These are phyloP conservation scores for Exophiala sideris DNA, from an alignment of 2,329 filamentous ascomycete species.

Conservation along the genomic window DNA sequence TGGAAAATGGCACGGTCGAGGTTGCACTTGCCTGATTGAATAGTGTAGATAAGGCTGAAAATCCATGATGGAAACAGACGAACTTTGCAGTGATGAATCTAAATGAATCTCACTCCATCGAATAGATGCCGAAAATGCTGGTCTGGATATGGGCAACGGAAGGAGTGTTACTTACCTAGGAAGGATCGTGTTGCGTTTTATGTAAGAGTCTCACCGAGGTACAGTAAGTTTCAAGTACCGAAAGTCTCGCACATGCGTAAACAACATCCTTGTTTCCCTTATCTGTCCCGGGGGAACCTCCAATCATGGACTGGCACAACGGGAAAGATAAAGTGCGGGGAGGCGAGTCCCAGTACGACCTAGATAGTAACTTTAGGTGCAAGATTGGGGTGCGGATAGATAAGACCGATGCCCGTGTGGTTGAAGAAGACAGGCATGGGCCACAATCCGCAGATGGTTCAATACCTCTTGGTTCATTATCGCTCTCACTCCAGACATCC, in stretches of 20 bases:
- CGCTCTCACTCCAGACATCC: not conserved
- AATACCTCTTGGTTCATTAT: not conserved
- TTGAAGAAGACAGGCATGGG: not conserved
- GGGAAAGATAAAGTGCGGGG: too few species aligned
- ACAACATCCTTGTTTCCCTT: too few species aligned
- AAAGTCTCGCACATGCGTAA: too few species aligned
- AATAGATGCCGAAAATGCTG: not conserved
- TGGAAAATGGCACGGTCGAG: slow-evolving; percentile 8
- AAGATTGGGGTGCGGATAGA: not conserved
- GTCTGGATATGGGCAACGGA: not conserved
- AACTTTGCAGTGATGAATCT: not conserved
- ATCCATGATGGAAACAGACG: not conserved
- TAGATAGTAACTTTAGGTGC: too few species aligned
- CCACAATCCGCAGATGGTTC: not conserved
- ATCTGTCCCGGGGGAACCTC: too few species aligned
- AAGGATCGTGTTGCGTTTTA: not conserved
- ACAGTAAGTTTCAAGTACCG: too few species aligned
- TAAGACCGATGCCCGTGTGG: not conserved
- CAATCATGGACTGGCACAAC: too few species aligned
- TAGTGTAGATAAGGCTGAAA: slow-evolving; percentile 1
- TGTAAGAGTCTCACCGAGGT: too few species aligned
- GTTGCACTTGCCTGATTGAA: slow-evolving; percentile 11
- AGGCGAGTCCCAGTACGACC: too few species aligned
- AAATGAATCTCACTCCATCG: not conserved
- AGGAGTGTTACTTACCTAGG: not conserved